A percentile compares a stretch with the other conserved stretches of the same genome.
These are phyloP conservation scores for Pseudodiploospora longispora DNA, from an alignment of 2,329 filamentous ascomycete genomes.

Conservation along the genomic window DNA sequence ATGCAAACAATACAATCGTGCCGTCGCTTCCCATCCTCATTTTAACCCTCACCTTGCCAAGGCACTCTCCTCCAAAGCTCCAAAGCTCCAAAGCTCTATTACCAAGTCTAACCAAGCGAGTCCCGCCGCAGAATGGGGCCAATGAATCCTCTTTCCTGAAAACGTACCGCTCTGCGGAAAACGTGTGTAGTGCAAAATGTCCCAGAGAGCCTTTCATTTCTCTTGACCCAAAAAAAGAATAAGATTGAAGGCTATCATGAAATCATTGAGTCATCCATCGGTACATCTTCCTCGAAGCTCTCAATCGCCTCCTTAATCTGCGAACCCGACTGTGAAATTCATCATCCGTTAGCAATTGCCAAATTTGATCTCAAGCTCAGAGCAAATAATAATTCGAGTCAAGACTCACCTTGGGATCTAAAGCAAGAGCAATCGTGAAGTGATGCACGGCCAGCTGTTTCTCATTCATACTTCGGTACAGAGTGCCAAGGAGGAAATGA, in stretches of 20 bases:
- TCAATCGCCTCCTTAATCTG: conserved; percentile 97
- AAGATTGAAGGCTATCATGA: conserved; percentile 28
- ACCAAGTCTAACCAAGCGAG: no score
- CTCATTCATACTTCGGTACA: conserved; percentile 66
- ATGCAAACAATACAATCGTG: conserved; percentile 8
- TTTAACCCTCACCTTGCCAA: no score
- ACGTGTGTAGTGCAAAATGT: no score
- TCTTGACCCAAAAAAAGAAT: no score
- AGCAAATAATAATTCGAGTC: no score
- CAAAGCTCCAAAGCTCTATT: no score
- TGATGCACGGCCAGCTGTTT: conserved; percentile 79
- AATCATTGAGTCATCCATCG: conserved; percentile 60
- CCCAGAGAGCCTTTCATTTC: no score
- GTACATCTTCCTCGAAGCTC: conserved; percentile 72
- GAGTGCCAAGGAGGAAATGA: conserved; percentile 84
- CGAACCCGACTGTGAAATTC: conserved; percentile 62
- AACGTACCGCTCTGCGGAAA: no score
- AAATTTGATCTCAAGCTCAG: no score
- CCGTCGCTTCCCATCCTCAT: background rate
- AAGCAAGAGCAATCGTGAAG: conserved; percentile 87
- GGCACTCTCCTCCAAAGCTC: no score
- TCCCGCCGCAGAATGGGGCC: no score
- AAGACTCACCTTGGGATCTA: conserved; percentile 81
- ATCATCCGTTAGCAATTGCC: background rate
- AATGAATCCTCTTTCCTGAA: no score